Conservation (phyloP, 257 asterid species). For the Eucommia ulmoides region DNA sequence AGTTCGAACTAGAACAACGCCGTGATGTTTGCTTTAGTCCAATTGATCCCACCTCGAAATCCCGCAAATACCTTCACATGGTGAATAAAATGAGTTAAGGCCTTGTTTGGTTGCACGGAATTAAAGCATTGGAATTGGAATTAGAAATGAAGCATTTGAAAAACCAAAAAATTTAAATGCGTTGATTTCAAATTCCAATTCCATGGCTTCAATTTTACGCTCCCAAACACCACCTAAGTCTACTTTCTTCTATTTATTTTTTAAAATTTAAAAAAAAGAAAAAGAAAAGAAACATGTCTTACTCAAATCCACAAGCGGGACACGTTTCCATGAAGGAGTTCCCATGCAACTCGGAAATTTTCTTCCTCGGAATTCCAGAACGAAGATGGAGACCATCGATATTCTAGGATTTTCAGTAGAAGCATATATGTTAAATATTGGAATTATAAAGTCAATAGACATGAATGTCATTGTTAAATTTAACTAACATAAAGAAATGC, state of each 20-base stretch:
- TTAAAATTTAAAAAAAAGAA: too few relatives aligned
- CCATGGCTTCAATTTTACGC: too few relatives aligned
- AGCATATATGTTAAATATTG: too few relatives aligned
- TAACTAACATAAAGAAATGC: too few relatives aligned
- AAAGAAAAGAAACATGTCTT: conserved; percentile 25
- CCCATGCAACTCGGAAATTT: conserved; percentile 86
- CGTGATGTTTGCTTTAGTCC: conserved; percentile 84
- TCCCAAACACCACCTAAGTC: too few relatives aligned
- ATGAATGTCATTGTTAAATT: too few relatives aligned
- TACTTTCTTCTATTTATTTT: too few relatives aligned
- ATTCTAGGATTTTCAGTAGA: conserved; percentile 63
- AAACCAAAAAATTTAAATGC: too few relatives aligned
- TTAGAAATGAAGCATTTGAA: too few relatives aligned
- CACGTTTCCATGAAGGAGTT: conserved; percentile 84
- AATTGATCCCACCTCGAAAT: conserved; percentile 89
- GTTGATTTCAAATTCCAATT: too few relatives aligned
- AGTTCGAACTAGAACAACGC: conserved; percentile 52
- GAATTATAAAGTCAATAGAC: neutral
- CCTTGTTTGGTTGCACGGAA: too few relatives aligned
- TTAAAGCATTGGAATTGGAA: too few relatives aligned
- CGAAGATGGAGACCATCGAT: conserved; percentile 95
- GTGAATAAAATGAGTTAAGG: conserved; percentile 3
- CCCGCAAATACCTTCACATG: conserved; percentile 67
- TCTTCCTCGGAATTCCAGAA: conserved; percentile 87
- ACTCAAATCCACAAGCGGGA: conserved; percentile 82